Conservation (phyloP, 2,329 filamentous ascomycete species). For the Aspergillus clavatus region DNA sequence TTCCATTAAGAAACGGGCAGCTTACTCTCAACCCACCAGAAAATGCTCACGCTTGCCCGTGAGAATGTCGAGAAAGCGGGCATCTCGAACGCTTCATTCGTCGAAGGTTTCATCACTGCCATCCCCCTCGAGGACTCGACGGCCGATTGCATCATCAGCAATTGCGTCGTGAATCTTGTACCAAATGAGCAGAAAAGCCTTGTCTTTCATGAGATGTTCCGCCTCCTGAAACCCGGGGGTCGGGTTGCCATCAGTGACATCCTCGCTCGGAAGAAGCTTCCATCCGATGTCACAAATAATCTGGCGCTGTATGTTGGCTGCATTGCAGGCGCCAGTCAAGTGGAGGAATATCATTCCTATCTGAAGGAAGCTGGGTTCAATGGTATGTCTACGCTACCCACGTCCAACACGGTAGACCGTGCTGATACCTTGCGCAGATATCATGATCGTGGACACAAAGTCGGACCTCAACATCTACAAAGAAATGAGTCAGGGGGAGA, state of each 20-base stretch:
- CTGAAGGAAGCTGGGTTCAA: slow-evolving; percentile 49
- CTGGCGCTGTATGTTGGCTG: slow-evolving; percentile 57
- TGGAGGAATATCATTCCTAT: slow-evolving; percentile 50
- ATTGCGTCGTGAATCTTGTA: slow-evolving; percentile 60
- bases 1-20: background rate
- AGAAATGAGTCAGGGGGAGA: slow-evolving; percentile 13
- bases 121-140: slow-evolving; percentile 42
- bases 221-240: slow-evolving; percentile 54
- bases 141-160: slow-evolving; percentile 57
- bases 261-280: slow-evolving; percentile 48
- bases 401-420: background rate
- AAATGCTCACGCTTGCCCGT: slow-evolving; percentile 52
- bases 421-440: slow-evolving; percentile 25
- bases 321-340: slow-evolving; percentile 53
- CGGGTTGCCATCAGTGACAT: slow-evolving; percentile 59
- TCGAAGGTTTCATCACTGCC: slow-evolving; percentile 49
- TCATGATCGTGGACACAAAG: slow-evolving; percentile 44
- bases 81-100: slow-evolving; percentile 47
- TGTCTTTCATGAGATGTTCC: slow-evolving; percentile 55
- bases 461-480: slow-evolving; percentile 48
- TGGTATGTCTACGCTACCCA: slow-evolving; percentile 30
- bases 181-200: slow-evolving; percentile 48
- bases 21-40: slow-evolving; percentile 29
- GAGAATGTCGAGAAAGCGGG: slow-evolving; percentile 40
- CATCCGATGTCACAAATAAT: slow-evolving; percentile 45